Conservation (phyloP, 441 rosid genomes). For the Lepidium campestre region DNA sequence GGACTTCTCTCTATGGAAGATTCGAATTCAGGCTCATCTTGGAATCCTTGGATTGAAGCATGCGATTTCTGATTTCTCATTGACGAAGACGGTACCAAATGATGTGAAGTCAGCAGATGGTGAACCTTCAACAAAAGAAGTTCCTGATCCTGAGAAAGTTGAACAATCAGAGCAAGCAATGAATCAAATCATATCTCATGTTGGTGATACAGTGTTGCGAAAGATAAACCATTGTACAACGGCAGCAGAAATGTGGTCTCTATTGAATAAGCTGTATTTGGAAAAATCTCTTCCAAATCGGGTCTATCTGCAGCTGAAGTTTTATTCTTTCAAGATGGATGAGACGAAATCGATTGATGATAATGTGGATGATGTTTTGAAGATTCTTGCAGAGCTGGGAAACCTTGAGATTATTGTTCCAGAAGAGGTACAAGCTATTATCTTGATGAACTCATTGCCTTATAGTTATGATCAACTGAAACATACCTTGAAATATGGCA, state of each 20-base stretch:
- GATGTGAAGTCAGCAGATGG: too few species aligned
- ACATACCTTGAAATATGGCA: too few species aligned
- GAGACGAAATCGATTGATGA: neutral
- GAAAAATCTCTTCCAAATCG: neutral
- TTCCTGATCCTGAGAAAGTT: too few species aligned
- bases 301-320: neutral
- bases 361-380: neutral
- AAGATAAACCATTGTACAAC: neutral
- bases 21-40: too few species aligned
- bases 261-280: neutral
- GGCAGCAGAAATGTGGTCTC: neutral
- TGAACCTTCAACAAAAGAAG: too few species aligned
- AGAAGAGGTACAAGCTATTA: neutral
- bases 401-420: neutral
- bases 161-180: too few species aligned
- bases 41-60: too few species aligned
- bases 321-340: neutral
- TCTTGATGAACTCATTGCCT: neutral
- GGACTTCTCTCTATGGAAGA: too few species aligned
- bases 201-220: too few species aligned
- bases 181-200: too few species aligned
- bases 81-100: too few species aligned
- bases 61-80: too few species aligned
- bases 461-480: neutral
- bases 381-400: neutral